phyloP scores from a whole-genome alignment of 805 yeast species.

The Yarrowia sp. region DNA sequence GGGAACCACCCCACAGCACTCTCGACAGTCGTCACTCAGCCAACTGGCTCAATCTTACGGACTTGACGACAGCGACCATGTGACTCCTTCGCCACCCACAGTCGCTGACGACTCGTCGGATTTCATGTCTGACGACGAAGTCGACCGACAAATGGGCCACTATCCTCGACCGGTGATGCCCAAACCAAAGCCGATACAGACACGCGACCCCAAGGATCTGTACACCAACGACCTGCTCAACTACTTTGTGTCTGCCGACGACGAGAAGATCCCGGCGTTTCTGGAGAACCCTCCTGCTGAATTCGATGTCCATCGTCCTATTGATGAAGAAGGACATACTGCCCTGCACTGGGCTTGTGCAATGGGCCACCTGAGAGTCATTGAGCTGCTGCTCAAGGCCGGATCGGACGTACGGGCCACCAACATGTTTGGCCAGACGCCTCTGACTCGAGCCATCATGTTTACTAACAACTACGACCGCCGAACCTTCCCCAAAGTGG shows the following conservation, averaged over 20 bases:
- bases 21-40: neutral
- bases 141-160: slow-evolving; percentile 29
- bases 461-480: slow-evolving; percentile 86
- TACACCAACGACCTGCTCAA: slow-evolving; percentile 50
- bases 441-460: slow-evolving; percentile 76
- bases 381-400: slow-evolving; percentile 67
- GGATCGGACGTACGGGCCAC: slow-evolving; percentile 67
- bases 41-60: slow-evolving; percentile 10
- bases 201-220: slow-evolving; percentile 33
- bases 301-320: slow-evolving; percentile 70
- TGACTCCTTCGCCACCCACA: slow-evolving; percentile 22
- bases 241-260: slow-evolving; percentile 57
- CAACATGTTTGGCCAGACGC: slow-evolving; percentile 78
- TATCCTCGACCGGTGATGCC: slow-evolving; percentile 33
- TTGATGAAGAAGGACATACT: slow-evolving; percentile 93
- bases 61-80: slow-evolving; percentile 19
- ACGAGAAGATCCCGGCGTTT: slow-evolving; percentile 61
- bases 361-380: slow-evolving; percentile 78
- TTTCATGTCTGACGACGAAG: slow-evolving; percentile 29
- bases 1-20: slow-evolving; percentile 11
- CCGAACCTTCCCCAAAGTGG: slow-evolving; percentile 72
- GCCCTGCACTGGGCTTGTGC: slow-evolving; percentile 98
- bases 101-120: slow-evolving; percentile 26
- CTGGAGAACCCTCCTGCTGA: slow-evolving; percentile 61
- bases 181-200: slow-evolving; percentile 15